Evolutionary conservation across 805 yeast species (phyloP).

Genomic region (Maudiozyma barnettii): DNA sequence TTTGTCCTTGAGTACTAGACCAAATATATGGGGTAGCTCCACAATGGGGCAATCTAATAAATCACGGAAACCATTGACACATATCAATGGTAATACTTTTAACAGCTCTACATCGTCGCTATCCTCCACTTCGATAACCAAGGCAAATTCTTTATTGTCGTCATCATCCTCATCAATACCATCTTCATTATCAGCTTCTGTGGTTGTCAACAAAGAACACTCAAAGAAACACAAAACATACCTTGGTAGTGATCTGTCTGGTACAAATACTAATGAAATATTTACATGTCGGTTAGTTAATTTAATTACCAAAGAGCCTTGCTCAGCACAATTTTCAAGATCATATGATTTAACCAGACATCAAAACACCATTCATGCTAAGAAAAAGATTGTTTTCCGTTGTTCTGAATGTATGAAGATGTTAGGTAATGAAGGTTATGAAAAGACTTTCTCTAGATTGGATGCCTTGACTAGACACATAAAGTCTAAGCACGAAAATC

Average conservation of each 20-base stretch:
- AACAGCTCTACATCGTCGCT: background rate
- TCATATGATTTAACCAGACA: constrained; percentile 92
- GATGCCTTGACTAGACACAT: constrained; percentile 93
- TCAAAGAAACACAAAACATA: background rate
- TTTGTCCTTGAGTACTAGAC: constrained; percentile 5
- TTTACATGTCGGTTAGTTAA: constrained; percentile 15
- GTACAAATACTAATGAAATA: constrained; percentile 4
- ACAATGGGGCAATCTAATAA: background rate
- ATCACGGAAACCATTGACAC: constrained; percentile 5
- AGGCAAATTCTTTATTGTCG: too few relatives aligned
- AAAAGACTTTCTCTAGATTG: constrained; percentile 82
- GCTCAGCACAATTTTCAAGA: constrained; percentile 58
- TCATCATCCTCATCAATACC: background rate
- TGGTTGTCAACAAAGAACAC: background rate
- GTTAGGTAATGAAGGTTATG: constrained; percentile 34
- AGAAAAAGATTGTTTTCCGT: constrained; percentile 72
- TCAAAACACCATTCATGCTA: constrained; percentile 92
- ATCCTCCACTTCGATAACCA: background rate
- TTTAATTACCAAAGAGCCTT: constrained; percentile 22
- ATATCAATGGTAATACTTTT: constrained; percentile 4
- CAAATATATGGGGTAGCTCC: constrained; percentile 1
- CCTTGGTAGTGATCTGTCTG: background rate
- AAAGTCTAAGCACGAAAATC: constrained; percentile 71
- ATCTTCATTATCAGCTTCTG: background rate
- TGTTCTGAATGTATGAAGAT: constrained; percentile 68